Evolutionary conservation across 2,329 filamentous ascomycete species (phyloP).

Genomic region (Alternaria brassicicola): DNA sequence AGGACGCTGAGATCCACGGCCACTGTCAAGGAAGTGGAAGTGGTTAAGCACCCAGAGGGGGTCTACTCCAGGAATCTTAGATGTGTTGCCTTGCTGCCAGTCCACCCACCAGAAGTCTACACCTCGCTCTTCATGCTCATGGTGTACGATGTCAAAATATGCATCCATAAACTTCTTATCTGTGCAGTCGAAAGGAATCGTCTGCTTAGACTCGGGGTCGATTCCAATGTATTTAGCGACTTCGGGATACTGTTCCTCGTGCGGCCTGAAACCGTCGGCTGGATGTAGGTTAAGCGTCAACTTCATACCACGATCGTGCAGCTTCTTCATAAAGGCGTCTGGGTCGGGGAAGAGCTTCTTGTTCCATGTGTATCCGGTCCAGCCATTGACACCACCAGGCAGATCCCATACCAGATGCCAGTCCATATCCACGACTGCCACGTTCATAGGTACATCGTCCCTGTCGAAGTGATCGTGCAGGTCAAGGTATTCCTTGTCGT

Average conservation of each 20-base stretch:
- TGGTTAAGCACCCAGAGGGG: slow-evolving; percentile 71
- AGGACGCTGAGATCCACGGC: slow-evolving; percentile 51
- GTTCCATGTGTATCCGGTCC: slow-evolving; percentile 70
- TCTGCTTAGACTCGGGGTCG: slow-evolving; percentile 57
- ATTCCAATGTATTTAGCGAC: slow-evolving; percentile 60
- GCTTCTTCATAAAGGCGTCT: slow-evolving; percentile 55
- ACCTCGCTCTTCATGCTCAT: slow-evolving; percentile 61
- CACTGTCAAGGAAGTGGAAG: slow-evolving; percentile 65
- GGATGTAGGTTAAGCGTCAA: slow-evolving; percentile 68
- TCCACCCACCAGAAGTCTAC: slow-evolving; percentile 72
- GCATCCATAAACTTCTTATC: slow-evolving; percentile 62
- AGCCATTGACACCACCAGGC: slow-evolving; percentile 52
- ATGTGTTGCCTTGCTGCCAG: slow-evolving; percentile 67
- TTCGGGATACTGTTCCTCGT: slow-evolving; percentile 63
- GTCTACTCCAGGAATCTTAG: slow-evolving; percentile 63
- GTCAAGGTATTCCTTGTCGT: slow-evolving; percentile 60
- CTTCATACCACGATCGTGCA: slow-evolving; percentile 61
- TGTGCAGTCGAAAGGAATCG: slow-evolving; percentile 64
- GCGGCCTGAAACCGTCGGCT: slow-evolving; percentile 61
- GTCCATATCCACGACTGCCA: slow-evolving; percentile 70
- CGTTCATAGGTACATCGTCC: slow-evolving; percentile 61
- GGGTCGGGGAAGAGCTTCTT: slow-evolving; percentile 64
- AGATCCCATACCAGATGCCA: slow-evolving; percentile 63
- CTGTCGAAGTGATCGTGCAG: slow-evolving; percentile 63
- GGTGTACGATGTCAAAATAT: slow-evolving; percentile 64